Percentiles rank a stretch among this genome's conserved stretches.
Conservation (phyloP, 169 alveolate genomes). For the Amoebophrya sp. region DNA sequence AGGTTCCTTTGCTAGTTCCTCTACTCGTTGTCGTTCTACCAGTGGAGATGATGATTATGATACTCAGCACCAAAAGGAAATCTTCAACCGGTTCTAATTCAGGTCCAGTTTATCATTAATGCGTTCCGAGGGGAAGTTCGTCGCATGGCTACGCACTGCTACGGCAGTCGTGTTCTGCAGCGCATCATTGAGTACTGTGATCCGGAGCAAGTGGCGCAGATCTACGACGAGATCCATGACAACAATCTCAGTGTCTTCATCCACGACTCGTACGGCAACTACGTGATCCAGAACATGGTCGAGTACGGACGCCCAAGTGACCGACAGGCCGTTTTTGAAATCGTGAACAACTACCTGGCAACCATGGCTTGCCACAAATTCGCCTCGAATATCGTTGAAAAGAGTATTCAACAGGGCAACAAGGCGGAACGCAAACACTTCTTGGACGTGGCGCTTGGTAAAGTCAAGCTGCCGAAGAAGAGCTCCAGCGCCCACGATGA, state of each 20-base stretch:
- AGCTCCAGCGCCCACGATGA: too few species aligned
- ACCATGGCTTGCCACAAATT: constrained; percentile 59
- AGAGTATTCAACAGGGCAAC: constrained; percentile 43
- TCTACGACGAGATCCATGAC: constrained; percentile 35
- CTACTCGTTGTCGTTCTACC: too few species aligned
- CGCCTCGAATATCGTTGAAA: constrained; percentile 63
- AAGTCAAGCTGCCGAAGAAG: too few species aligned
- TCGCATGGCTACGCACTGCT: constrained; percentile 56
- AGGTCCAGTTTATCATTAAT: constrained; percentile 46
- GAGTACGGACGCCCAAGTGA: constrained; percentile 53
- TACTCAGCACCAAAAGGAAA: background rate
- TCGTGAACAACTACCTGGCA: constrained; percentile 51
- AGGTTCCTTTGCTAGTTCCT: too few species aligned
- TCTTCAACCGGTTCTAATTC: background rate
- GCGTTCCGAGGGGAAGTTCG: constrained; percentile 48
- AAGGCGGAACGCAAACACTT: background rate
- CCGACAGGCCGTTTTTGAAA: constrained; percentile 46
- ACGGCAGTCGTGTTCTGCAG: constrained; percentile 62
- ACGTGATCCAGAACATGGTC: constrained; percentile 62
- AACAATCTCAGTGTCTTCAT: constrained; percentile 36
- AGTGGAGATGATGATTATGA: background rate
- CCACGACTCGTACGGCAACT: constrained; percentile 59
- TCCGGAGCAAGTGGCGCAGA: constrained; percentile 44
- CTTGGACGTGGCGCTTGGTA: background rate
- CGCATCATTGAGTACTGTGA: constrained; percentile 55